Base-by-base conservation (phyloP, 169 alveolate species). In the Eimeria tenella region DNA sequence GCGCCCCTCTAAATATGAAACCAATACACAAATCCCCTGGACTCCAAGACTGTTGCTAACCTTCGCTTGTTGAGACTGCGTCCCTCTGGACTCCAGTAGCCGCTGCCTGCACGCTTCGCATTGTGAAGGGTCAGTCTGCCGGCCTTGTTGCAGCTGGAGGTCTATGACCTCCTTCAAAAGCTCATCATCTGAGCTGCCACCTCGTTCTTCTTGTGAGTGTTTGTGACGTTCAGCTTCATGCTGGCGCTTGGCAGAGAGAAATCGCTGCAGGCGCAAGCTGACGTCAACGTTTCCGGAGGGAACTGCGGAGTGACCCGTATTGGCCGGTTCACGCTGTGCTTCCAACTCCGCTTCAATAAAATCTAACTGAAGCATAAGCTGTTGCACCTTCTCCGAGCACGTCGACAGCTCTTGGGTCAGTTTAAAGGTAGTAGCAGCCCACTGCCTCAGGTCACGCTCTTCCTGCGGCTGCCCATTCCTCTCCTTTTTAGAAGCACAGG, bases 321-420 rank as follows among this genome's bases (percentile, higher is more conserved):
- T 1, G 11, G 82, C 10, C 21, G 65, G 49, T 63, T 84, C 92
- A 52, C 62, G 17, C 75, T 21, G 62, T 84, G 92, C 92, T 17
- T 84, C 92, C 55, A 84, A 84, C 31, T 84, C 92, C 15, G 60
- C 81, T 31, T 84, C 92, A 13, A 84, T 84, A 52, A 84, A 84
- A 19, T 62, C 92, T 49, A 84, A 17, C 92, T 84, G 92, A 9
- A 84, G 31, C 68, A 84, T 84, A 52, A 84, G 92, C 92, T 84
- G 92, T 53, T 84, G 92, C 62, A 84, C 92, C 68, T 84, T 84
- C 63, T 84, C 92, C 31, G 92, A 62, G 79, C 81, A 84, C 50
- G 92, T 84, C 55, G 92, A 53, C 21, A 84, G 92, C 77, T 84
- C 92, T 23, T 84, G 92, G 50, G 92, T 84, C 31, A 84, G 62